phyloP scores from a whole-genome alignment of 2,329 filamentous ascomycete species.

The Cladosporium sp. region DNA sequence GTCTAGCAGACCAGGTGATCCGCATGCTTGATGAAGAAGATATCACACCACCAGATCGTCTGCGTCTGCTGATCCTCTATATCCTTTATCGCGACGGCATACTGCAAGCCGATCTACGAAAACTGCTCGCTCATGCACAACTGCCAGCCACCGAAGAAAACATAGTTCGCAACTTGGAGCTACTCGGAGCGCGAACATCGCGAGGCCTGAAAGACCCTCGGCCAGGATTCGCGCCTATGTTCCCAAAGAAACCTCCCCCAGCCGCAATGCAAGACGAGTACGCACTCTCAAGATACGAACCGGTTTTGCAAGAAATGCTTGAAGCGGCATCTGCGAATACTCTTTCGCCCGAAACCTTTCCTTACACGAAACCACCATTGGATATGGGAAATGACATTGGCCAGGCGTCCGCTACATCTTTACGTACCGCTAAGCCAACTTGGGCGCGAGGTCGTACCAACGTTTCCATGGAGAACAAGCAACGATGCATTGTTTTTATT shows the following conservation, averaged over 20 bases:
- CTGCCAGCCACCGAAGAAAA: constrained; percentile 73
- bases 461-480: constrained; percentile 71
- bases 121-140: constrained; percentile 78
- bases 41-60: constrained; percentile 69
- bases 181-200: constrained; percentile 74
- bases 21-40: constrained; percentile 84
- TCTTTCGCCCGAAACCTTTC: constrained; percentile 47
- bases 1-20: constrained; percentile 80
- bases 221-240: constrained; percentile 65
- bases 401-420: constrained; percentile 58
- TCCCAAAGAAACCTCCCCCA: constrained; percentile 63
- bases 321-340: constrained; percentile 59
- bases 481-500: constrained; percentile 91
- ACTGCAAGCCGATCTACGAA: constrained; percentile 77
- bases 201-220: constrained; percentile 76
- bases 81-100: constrained; percentile 84
- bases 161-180: constrained; percentile 73
- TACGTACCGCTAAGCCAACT: constrained; percentile 88
- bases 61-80: constrained; percentile 84
- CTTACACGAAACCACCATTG: constrained; percentile 56
- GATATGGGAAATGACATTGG: constrained; percentile 60
- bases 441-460: constrained; percentile 81
- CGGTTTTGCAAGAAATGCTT: constrained; percentile 78
- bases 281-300: constrained; percentile 82
- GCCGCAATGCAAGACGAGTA: constrained; percentile 67